Evolutionary conservation across 352 stramenopile species (phyloP), one percentile per base, ranked within the genome.

Genomic region (Pseudoperonospora humuli): DNA sequence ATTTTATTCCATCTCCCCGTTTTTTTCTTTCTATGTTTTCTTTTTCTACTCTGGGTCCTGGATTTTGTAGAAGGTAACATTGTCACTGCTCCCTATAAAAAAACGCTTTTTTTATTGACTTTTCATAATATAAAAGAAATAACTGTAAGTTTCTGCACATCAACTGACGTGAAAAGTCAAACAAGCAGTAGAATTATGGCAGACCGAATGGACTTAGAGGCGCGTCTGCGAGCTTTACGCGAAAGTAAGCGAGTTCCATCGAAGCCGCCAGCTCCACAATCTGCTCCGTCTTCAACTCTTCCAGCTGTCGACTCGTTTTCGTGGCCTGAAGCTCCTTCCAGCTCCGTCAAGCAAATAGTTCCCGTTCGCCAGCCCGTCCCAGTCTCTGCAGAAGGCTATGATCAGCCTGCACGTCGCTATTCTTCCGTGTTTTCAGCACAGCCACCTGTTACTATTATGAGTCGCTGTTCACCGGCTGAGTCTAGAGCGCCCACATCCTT

Each of bases 171-270:
- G n/a, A n/a, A n/a, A n/a, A n/a, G n/a, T n/a, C n/a, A n/a, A n/a
- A n/a, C n/a, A n/a, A n/a, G n/a, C n/a, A n/a, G n/a, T n/a, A n/a
- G n/a, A n/a, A 51, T 33, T 18, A 66, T 65, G 50, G 43, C 46
- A 3, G 44, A 15, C 7, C 67, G 67, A 6, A 42, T 78, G 35
- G 72, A 84, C 54, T 54, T 86, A 27, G 71, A 86, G 51, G 75
- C 71, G 40, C 64, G 71, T 39, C 48, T 86, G 45, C 69, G 62
- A 24, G 72, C 71, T 10, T 34, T 86, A 28, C 71, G 75, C 7
- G 56, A 65, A 13, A 43, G 59, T 15, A 70, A 67, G 39, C 52
- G 54, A 15, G n/a, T n/a, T n/a, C 32, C 20, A 29, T 15, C 19
- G 5, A 15, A 18, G 3, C 8, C 39, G 6, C 45, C 49, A 25